Conservation (phyloP, 352 stramenopile genomes). For the Phytopythium delawarense region DNA sequence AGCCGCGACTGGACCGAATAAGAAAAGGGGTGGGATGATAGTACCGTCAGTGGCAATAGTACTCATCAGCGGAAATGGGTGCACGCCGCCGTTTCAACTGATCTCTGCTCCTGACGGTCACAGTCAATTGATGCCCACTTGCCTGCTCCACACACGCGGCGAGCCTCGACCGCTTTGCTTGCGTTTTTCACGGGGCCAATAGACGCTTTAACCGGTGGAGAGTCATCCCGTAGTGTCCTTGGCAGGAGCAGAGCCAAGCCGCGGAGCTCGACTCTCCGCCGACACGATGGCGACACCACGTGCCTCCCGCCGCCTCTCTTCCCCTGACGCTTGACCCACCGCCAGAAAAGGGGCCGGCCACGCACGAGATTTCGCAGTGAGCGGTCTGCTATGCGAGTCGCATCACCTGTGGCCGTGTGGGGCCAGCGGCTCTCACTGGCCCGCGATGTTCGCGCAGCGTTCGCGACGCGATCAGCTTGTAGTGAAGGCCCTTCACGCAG, state of each 20-base stretch:
- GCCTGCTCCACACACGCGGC: too few relatives aligned
- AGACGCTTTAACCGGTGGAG: too few relatives aligned
- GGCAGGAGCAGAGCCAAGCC: too few relatives aligned
- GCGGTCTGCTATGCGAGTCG: neutral
- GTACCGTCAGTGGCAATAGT: neutral
- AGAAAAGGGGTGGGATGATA: neutral
- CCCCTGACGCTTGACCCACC: neutral
- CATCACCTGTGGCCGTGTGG: neutral
- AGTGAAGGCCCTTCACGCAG: neutral
- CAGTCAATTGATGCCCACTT: too few relatives aligned
- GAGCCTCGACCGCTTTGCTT: too few relatives aligned
- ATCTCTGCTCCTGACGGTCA: too few relatives aligned
- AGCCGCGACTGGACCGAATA: neutral
- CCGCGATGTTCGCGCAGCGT: neutral
- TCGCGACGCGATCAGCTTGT: neutral
- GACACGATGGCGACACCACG: neutral
- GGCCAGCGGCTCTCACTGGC: neutral
- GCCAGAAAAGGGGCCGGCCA: neutral
- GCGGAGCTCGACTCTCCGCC: too few relatives aligned
- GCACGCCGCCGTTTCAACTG: too few relatives aligned
- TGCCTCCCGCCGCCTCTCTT: neutral
- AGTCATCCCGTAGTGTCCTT: too few relatives aligned
- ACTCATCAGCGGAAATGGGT: neutral
- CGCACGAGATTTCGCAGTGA: neutral
- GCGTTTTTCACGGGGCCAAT: too few relatives aligned